These are phyloP conservation scores for Pseudogymnoascus sp. DNA, from an alignment of 2,329 filamentous ascomycete genomes.

Conservation along the genomic window DNA sequence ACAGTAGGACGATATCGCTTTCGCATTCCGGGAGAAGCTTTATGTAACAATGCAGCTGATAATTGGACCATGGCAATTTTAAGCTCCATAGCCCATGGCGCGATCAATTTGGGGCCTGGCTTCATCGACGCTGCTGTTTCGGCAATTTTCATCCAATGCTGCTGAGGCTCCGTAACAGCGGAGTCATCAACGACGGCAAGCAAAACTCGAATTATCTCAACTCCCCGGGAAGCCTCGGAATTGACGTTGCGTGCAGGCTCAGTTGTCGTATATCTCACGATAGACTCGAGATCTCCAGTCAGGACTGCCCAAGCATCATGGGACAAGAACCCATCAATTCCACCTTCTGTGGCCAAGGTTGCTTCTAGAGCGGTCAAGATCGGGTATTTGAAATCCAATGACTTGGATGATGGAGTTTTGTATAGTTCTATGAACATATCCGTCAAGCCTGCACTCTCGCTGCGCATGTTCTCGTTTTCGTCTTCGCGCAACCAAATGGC, in stretches of 20 bases:
- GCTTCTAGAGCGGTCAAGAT: slow-evolving; percentile 53
- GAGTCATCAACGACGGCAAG: slow-evolving; percentile 43
- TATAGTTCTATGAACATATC: slow-evolving; percentile 60
- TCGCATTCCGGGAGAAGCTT: slow-evolving; percentile 37
- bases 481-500: slow-evolving; percentile 63
- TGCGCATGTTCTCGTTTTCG: slow-evolving; percentile 49
- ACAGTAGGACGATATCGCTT: slow-evolving; percentile 45
- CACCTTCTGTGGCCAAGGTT: slow-evolving; percentile 38
- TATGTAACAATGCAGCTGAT: slow-evolving; percentile 41
- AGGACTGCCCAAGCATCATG: slow-evolving; percentile 48
- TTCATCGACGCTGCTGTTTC: slow-evolving; percentile 38
- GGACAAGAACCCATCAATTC: slow-evolving; percentile 34
- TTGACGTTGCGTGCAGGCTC: background rate
- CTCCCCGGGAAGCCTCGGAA: slow-evolving; percentile 38
- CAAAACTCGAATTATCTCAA: slow-evolving; percentile 48
- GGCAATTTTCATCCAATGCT: slow-evolving; percentile 50
- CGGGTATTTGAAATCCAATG: slow-evolving; percentile 47
- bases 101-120: slow-evolving; percentile 12
- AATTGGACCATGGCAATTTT: slow-evolving; percentile 48
- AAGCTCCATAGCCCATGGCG: slow-evolving; percentile 34
- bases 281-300: slow-evolving; percentile 39
- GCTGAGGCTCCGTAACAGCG: slow-evolving; percentile 33
- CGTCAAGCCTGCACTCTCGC: slow-evolving; percentile 41
- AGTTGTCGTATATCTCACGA: slow-evolving; percentile 32
- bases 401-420: slow-evolving; percentile 23